Base-by-base conservation (phyloP, 306 rosid species). In the Parietaria judaica region DNA sequence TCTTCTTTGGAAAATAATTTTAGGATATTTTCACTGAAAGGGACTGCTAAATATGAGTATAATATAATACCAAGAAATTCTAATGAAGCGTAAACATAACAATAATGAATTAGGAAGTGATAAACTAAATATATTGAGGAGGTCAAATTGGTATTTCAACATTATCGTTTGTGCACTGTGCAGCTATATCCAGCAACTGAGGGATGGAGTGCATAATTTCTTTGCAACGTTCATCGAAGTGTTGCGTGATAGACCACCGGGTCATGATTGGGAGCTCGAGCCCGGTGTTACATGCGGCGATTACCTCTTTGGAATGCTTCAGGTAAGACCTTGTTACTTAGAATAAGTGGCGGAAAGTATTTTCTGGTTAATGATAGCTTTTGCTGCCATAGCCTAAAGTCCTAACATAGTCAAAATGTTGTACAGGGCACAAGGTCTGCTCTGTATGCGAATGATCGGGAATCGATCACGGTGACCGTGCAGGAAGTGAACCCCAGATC, bases 241-340 rank as follows among this genome's bases (percentile, higher is more conserved):
- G 48, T 78, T 92, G 51, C 86, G 90, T 4, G 99, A 92, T 84
- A 92, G 99, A 73, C 96, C 99, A 41, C 99, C 96, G 0, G 99
- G 99, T 72, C 99, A 92, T 59, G 99, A 92, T 74, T 92, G 96
- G 99, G 99, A 92, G 79, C 99, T 92, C 63, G 99, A 92, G 73
- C 99, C 99, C 10, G 99, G 99, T 56, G 96, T 92, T 59, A 92
- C 99, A 48, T 88, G 96, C 73, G 99, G 96, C 11, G 99, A 92
- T 84, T 92, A 92, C 78, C 87, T 92, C 74, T 92, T 92, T 15
- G 99, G 99, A 72, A 92, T 92, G 99, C 85, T 92, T 61, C 99
- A 88, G 96, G 99, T 92, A 36, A 51, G 76, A 63, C 69, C 63
- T 50, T 63, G 37, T 60, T 49, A 54, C 44, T 59, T 49, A 11